A percentile compares a stretch with the other conserved stretches of the same genome.
Evolutionary conservation across 164 flowering plant genomes (phyloP).

Genomic region (Echeveria elegans): DNA sequence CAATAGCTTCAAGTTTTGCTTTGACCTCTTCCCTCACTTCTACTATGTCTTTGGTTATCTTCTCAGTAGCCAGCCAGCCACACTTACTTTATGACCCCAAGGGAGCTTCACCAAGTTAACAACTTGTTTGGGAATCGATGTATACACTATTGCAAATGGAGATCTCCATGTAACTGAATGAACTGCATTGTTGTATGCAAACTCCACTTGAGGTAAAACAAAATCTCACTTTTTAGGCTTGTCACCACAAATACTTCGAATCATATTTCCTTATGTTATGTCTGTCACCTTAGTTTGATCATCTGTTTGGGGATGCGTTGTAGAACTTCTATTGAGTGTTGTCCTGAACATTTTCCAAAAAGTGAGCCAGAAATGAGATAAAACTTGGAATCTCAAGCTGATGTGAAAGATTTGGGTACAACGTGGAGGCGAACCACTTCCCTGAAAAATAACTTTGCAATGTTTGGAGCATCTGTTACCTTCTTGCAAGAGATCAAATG

Average conservation of each 20-base stretch:
- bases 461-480: too few relatives aligned
- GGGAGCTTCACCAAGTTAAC: neutral
- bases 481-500: neutral
- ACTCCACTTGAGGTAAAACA: neutral
- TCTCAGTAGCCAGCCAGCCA: neutral
- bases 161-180: neutral
- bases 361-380: neutral
- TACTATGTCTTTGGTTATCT: neutral
- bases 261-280: neutral
- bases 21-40: neutral
- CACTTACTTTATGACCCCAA: neutral
- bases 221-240: neutral
- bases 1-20: too few relatives aligned
- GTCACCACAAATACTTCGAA: neutral
- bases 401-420: too few relatives aligned
- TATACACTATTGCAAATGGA: neutral
- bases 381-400: neutral
- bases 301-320: neutral
- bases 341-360: constrained; percentile 5
- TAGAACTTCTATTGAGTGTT: neutral
- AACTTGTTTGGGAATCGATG: neutral
- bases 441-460: too few relatives aligned
- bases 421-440: too few relatives aligned
- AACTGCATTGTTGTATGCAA: constrained; percentile 1
- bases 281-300: neutral